Evolutionary conservation across 2,329 filamentous ascomycete species (phyloP).

Genomic region (Plenodomus biglobosus): DNA sequence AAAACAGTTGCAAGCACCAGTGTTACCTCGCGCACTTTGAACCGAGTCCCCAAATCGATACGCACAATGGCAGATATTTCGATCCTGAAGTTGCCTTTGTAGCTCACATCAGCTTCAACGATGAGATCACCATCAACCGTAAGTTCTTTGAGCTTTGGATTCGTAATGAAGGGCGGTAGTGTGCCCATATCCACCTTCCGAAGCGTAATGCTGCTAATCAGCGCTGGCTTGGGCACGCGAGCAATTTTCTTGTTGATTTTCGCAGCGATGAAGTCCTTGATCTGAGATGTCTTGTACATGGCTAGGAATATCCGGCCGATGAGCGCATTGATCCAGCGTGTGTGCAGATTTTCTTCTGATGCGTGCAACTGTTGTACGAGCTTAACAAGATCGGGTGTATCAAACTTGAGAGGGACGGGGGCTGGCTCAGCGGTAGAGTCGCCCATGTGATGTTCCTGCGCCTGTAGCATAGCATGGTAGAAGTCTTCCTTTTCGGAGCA

Average conservation of each 20-base stretch:
- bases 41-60: slow-evolving; percentile 83
- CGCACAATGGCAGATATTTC: slow-evolving; percentile 92
- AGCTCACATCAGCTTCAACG: slow-evolving; percentile 83
- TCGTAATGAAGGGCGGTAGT: slow-evolving; percentile 83
- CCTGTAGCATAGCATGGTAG: slow-evolving; percentile 87
- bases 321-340: slow-evolving; percentile 90
- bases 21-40: slow-evolving; percentile 88
- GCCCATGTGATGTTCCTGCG: slow-evolving; percentile 70
- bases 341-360: slow-evolving; percentile 86
- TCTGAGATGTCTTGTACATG: slow-evolving; percentile 78
- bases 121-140: slow-evolving; percentile 89
- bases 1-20: slow-evolving; percentile 83
- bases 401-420: slow-evolving; percentile 73
- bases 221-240: slow-evolving; percentile 85
- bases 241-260: slow-evolving; percentile 97
- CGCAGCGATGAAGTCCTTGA: slow-evolving; percentile 75
- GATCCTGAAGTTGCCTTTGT: slow-evolving; percentile 84
- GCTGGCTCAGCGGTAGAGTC: slow-evolving; percentile 53
- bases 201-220: slow-evolving; percentile 82
- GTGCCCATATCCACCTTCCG: slow-evolving; percentile 84
- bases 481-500: slow-evolving; percentile 98
- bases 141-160: slow-evolving; percentile 82
- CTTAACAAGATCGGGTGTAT: slow-evolving; percentile 82
- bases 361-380: slow-evolving; percentile 90
- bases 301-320: slow-evolving; percentile 86